Evolutionary conservation across 2,329 filamentous ascomycete genomes (phyloP), one percentile per base, ranked within the genome.

Genomic region (Colletotrichum cordylinicola): DNA sequence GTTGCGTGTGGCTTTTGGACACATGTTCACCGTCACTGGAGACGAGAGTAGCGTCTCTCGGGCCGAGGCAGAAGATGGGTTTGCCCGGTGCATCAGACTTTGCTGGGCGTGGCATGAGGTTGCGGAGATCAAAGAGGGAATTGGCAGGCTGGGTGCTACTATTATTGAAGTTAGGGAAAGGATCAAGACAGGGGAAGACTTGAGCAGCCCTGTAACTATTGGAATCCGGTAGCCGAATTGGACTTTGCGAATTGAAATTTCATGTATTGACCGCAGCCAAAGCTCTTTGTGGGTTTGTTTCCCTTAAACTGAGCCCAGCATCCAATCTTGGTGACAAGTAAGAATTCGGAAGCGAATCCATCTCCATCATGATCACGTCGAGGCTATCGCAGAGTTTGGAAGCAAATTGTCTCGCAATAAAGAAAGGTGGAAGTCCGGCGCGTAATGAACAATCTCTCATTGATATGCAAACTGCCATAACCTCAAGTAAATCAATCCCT

Each of bases 71-170:
- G 7, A n/a, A 8, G 21, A 66, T 18, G 76, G 85, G 35, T 94
- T 96, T 81, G 86, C 89, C 27, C 83, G 87, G 61, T 89, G 90
- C 60, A 84, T 96, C 35, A 88, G 94, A 56, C 82, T 96, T 21
- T 95, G 92, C 76, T 96, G 94, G 83, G 88, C 92, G 8, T 96
- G 94, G 91, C 93, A 94, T 82, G 88, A 92, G 3, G 91, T 93
- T 79, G 87, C 88, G 18, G 87, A 90, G 68, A 83, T 98, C 18
- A 88, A 86, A 0, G 93, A 96, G 80, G 95, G 94, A 0, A 88
- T 96, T 7, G 83, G 87, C 80, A 90, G 94, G 78, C 84, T 96
- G 70, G 92, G 62, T 7, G 58, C 43, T 8, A 69, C 65, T 0
- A 73, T 73, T 15, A 4, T 8, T 4, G 24, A 69, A 5, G 37